Evolutionary conservation across 371 early-diverging fungal genomes (phyloP).

Genomic region (Umbelopsis sp.): DNA sequence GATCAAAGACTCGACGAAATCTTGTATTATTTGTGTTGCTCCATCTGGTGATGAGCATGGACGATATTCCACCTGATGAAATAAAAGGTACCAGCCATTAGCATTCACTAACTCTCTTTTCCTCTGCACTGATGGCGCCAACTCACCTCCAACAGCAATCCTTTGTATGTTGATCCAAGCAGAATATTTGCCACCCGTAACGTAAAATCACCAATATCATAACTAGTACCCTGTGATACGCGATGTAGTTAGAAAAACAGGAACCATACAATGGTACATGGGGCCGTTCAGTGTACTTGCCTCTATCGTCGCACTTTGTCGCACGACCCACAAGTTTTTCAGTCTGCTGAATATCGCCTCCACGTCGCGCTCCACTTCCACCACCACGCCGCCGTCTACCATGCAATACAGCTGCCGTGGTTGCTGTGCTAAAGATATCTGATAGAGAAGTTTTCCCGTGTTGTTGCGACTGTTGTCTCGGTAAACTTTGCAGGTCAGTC

Average conservation of each 20-base stretch:
- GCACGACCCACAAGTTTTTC: constrained; percentile 53
- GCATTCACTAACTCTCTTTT: neutral
- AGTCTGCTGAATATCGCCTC: constrained; percentile 49
- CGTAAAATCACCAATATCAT: constrained; percentile 57
- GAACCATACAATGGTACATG: neutral
- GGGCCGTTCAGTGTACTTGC: constrained; percentile 23
- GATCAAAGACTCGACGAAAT: constrained; percentile 50
- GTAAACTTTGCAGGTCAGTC: constrained; percentile 48
- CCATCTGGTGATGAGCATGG: constrained; percentile 51
- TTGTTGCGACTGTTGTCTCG: constrained; percentile 42
- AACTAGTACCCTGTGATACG: constrained; percentile 45
- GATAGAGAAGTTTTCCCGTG: constrained; percentile 46
- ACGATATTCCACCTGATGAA: constrained; percentile 47
- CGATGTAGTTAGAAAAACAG: neutral
- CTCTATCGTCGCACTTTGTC: constrained; percentile 51
- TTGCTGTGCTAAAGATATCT: constrained; percentile 51
- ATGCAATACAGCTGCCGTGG: constrained; percentile 55
- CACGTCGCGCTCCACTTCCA: constrained; percentile 55
- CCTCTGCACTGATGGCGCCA: neutral
- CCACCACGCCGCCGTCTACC: constrained; percentile 56
- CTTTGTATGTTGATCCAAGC: constrained; percentile 53
- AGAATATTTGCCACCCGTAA: constrained; percentile 54
- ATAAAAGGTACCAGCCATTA: neutral
- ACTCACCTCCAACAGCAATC: constrained; percentile 50
- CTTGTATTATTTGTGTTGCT: constrained; percentile 39